Evolutionary conservation across 345 rosid species (phyloP).

Genomic region (Arabis hirsuta): DNA sequence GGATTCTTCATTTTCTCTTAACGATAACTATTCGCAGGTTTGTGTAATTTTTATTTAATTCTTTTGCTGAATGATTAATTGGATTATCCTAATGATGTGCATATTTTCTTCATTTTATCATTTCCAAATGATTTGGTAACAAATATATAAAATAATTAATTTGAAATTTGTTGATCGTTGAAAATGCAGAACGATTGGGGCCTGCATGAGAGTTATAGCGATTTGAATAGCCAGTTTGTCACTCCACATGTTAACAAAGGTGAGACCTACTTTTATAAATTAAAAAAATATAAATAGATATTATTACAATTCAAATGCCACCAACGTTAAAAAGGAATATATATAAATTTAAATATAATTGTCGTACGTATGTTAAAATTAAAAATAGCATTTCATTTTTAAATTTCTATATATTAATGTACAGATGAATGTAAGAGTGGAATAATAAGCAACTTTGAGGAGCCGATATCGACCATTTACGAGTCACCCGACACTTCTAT

Average conservation of each 20-base stretch:
- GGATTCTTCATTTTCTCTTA: slow-evolving; percentile 29
- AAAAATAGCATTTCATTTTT: neutral
- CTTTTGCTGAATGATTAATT: neutral
- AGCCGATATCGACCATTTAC: slow-evolving; percentile 43
- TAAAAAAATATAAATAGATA: too few species aligned
- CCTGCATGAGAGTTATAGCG: slow-evolving; percentile 60
- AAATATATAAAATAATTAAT: neutral
- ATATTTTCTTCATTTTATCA: slow-evolving; percentile 20
- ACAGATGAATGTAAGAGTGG: slow-evolving; percentile 54
- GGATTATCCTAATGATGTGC: neutral
- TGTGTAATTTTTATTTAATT: neutral
- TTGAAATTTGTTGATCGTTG: slow-evolving; percentile 13
- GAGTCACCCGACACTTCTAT: slow-evolving; percentile 56
- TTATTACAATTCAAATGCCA: neutral
- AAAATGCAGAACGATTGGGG: slow-evolving; percentile 63
- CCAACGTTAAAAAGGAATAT: neutral
- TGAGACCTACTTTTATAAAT: slow-evolving; percentile 33
- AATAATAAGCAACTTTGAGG: slow-evolving; percentile 52
- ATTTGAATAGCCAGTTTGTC: slow-evolving; percentile 46
- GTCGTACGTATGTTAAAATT: neutral
- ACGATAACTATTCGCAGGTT: slow-evolving; percentile 33
- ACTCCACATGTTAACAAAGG: slow-evolving; percentile 46
- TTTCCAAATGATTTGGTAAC: slow-evolving; percentile 31
- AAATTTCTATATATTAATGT: too few species aligned
- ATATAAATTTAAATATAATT: neutral